These are phyloP conservation scores for Eragrostis tef DNA, from an alignment of 202 grass and related monocot genomes.

Conservation along the genomic window DNA sequence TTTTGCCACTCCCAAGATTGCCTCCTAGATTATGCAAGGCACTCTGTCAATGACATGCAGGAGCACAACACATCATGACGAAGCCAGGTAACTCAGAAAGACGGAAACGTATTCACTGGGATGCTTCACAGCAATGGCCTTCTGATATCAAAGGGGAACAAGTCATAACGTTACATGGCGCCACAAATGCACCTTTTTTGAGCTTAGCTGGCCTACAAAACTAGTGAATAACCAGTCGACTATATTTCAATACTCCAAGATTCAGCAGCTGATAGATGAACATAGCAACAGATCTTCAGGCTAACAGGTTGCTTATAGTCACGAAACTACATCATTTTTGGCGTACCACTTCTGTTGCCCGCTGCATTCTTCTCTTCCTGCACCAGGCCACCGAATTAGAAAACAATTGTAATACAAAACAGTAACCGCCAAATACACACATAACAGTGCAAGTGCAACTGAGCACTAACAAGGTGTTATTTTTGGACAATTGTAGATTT, in stretches of 20 bases:
- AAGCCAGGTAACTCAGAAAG: not conserved
- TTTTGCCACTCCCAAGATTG: no score
- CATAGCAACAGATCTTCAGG: conserved; percentile 3
- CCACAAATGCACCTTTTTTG: not conserved
- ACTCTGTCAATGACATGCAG: no score
- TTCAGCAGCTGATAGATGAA: not conserved
- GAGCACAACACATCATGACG: no score
- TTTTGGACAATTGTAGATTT: not conserved
- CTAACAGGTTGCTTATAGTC: not conserved
- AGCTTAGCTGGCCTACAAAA: not conserved
- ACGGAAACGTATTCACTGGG: not conserved
- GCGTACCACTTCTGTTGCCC: conserved; percentile 27
- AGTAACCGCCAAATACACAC: not conserved
- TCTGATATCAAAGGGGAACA: not conserved
- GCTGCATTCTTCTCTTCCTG: conserved; percentile 48
- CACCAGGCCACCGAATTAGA: conserved; percentile 31
- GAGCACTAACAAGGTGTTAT: not conserved
- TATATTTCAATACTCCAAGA: conserved; percentile 11
- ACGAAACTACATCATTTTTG: conserved; percentile 37
- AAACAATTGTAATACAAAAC: not conserved
- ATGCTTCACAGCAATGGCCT: not conserved
- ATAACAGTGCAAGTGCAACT: not conserved
- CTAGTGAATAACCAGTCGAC: not conserved
- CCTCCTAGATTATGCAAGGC: no score
- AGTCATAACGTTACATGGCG: not conserved